Conservation (phyloP, 805 yeast species). For the Diddensiella transvaalensis region DNA sequence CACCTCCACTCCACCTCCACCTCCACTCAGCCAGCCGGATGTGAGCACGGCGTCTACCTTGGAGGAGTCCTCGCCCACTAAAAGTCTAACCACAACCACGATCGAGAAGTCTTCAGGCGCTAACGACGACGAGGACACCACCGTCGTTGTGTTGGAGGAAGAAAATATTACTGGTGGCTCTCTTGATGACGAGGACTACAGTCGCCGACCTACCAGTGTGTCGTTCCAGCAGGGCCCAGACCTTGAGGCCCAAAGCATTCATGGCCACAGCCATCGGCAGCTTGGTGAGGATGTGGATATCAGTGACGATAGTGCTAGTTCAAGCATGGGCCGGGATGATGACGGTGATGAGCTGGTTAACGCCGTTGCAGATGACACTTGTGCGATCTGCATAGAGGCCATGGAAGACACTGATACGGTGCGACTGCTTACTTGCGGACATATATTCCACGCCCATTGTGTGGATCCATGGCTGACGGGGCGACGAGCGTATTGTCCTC, state of each 20-base stretch:
- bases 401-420: constrained; percentile 60
- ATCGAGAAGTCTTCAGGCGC: background rate
- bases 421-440: constrained; percentile 75
- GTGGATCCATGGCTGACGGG: constrained; percentile 76
- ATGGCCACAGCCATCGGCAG: too few species aligned
- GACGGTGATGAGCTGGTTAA: constrained; percentile 19
- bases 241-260: constrained; percentile 9
- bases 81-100: too few species aligned
- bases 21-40: background rate
- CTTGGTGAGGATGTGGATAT: constrained; percentile 2
- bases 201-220: background rate
- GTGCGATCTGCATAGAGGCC: constrained; percentile 73
- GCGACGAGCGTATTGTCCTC: constrained; percentile 76
- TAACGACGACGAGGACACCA: background rate
- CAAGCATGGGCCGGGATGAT: background rate
- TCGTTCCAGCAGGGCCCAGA: constrained; percentile 11
- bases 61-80: too few species aligned
- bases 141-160: background rate
- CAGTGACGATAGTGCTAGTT: background rate
- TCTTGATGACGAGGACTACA: constrained; percentile 5
- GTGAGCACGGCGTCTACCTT: background rate
- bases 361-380: constrained; percentile 44
- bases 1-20: constrained; percentile 2
- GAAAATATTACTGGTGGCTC: background rate
- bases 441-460: constrained; percentile 77